These are phyloP conservation scores for Termitomyces sp. DNA, from an alignment of 768 basidiomycete genomes.

Conservation along the genomic window DNA sequence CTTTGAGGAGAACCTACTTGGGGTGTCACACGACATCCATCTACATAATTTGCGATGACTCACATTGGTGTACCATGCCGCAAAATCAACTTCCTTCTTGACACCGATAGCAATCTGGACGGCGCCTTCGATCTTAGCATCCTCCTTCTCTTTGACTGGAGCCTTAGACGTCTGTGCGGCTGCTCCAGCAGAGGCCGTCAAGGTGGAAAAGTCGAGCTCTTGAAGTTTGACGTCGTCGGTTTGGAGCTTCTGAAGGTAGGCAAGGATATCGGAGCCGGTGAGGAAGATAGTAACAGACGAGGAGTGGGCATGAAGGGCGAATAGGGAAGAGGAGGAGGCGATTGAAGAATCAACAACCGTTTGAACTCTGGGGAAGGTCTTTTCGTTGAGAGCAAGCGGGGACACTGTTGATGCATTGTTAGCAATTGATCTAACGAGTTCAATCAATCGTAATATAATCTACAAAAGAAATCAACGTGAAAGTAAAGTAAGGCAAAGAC, in stretches of 20 bases:
- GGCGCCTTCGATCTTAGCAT: constrained; percentile 81
- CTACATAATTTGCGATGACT: constrained; percentile 20
- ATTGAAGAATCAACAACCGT: constrained; percentile 80
- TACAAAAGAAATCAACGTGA: neutral
- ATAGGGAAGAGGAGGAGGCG: constrained; percentile 59
- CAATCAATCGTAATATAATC: neutral
- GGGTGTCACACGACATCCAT: constrained; percentile 10
- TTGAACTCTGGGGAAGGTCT: constrained; percentile 66
- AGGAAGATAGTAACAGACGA: constrained; percentile 75
- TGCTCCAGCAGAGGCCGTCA: constrained; percentile 39
- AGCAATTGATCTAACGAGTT: constrained; percentile 17
- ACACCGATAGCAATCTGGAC: constrained; percentile 92
- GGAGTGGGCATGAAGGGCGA: constrained; percentile 75
- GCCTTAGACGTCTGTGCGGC: constrained; percentile 37
- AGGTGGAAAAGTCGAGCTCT: constrained; percentile 67
- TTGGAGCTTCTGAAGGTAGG: constrained; percentile 72
- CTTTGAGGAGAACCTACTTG: constrained; percentile 87
- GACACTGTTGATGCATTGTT: constrained; percentile 56
- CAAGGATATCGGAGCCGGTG: constrained; percentile 68
- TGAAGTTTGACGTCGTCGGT: constrained; percentile 62
- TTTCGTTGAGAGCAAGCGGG: constrained; percentile 64
- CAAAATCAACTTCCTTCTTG: constrained; percentile 94
- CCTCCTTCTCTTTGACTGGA: constrained; percentile 59
- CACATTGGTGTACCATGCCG: constrained; percentile 92
- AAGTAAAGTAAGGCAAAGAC: neutral